Evolutionary conservation across 495 filamentous ascomycete species (phyloP), one percentile per base, ranked within the genome.

Genomic region (Podospora appendiculata): DNA sequence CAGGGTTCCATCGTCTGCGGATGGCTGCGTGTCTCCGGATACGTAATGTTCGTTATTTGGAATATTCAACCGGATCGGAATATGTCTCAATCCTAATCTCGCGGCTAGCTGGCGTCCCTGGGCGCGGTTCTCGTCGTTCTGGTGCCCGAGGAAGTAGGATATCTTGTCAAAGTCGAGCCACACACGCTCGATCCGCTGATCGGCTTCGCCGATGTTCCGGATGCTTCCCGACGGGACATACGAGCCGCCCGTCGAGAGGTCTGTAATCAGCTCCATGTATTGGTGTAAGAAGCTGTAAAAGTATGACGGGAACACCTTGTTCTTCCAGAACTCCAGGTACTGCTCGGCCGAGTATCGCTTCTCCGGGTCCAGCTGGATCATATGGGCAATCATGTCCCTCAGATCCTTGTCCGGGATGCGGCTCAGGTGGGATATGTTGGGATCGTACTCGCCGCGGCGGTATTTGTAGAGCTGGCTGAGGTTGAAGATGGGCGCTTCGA

Each of bases 91-190:
- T 2, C 77, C 74, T 19, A 76, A 66, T 42, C 72, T 63, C 10
- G 73, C 69, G 0, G 70, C 65, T 7, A 67, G 66, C 32, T 59
- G 63, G 47, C 54, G 52, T 47, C 63, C 39, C 42, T 67, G 63
- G 0, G 51, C 55, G 25, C 66, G 53, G 17, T 61, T 52, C 36
- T 74, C 70, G 10, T 70, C 72, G 45, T 72, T 70, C 10, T 78
- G 76, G 50, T 89, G 88, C 8, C 88, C 90, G 3, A 99, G 79
- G 54, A 95, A 93, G 62, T 91, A 93, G 0, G 91, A 87, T 54
- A 99, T 93, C 66, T 97, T 96, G 64, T 99, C 94, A 71, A 96
- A 99, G 59, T 99, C 94, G 50, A 85, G 78, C 68, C 86, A 96
- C 4, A 97, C 81, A 51, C 89, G 78, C 59, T 97, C 90, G 51